Percentiles rank a stretch among this genome's conserved stretches.
Conservation (phyloP, 148 eudicot genomes). For the Mesembryanthemum crystallinum region DNA sequence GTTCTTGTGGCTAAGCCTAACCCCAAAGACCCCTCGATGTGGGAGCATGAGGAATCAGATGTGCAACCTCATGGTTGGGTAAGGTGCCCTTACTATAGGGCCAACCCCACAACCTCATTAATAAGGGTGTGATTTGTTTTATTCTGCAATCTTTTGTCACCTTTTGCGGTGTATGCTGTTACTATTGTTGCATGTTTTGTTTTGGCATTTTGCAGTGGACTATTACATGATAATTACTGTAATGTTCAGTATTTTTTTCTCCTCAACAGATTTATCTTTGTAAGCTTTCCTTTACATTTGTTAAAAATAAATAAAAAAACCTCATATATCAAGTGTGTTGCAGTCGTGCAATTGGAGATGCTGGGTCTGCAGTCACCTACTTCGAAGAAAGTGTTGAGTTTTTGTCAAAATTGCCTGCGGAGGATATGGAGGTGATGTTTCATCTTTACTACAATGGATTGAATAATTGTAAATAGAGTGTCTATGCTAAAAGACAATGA, state of each 20-base stretch:
- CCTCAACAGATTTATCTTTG: not conserved
- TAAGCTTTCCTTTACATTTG: not conserved
- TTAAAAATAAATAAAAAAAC: not conserved
- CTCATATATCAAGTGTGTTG: conserved; percentile 26
- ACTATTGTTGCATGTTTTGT: too few relatives aligned
- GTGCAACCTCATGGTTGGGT: too few relatives aligned
- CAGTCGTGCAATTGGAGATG: conserved; percentile 91
- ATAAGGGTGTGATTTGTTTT: too few relatives aligned
- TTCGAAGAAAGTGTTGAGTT: conserved; percentile 85
- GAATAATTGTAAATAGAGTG: not conserved
- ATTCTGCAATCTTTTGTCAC: too few relatives aligned
- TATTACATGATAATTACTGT: not conserved
- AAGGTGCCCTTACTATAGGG: too few relatives aligned
- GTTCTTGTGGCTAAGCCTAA: too few relatives aligned
- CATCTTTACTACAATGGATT: not conserved
- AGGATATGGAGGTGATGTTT: conserved; percentile 66
- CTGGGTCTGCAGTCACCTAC: conserved; percentile 69
- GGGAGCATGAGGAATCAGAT: too few relatives aligned
- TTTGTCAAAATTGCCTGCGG: conserved; percentile 59
- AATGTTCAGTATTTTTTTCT: not conserved
- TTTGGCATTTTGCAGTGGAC: too few relatives aligned
- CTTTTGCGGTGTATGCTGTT: too few relatives aligned
- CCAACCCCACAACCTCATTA: too few relatives aligned
- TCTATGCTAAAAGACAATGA: conserved; percentile 8
- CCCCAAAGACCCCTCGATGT: too few relatives aligned